Evolutionary conservation across 2,329 filamentous ascomycete genomes (phyloP).

Genomic region (Lojkania enalia): DNA sequence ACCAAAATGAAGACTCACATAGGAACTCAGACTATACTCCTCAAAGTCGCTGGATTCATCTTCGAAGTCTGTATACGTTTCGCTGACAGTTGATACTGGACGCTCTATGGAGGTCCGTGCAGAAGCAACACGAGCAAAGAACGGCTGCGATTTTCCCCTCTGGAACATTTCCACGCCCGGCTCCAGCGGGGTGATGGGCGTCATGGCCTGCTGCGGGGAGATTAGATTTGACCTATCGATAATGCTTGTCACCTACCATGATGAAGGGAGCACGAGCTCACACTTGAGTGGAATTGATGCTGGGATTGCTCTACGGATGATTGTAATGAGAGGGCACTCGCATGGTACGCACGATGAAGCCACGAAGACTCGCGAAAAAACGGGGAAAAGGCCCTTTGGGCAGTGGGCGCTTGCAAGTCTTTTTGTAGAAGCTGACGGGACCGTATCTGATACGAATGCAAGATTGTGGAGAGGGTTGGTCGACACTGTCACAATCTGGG

Average conservation of each 20-base stretch:
- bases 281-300: conserved; percentile 16
- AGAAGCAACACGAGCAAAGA: conserved; percentile 56
- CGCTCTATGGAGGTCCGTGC: conserved; percentile 52
- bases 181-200: conserved; percentile 50
- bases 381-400: conserved; percentile 45
- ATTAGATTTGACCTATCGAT: conserved; percentile 26
- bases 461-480: conserved; percentile 37
- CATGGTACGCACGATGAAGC: conserved; percentile 38
- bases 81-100: conserved; percentile 72
- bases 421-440: conserved; percentile 48
- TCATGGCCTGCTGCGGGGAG: conserved; percentile 48
- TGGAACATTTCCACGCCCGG: conserved; percentile 54
- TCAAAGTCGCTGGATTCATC: conserved; percentile 54
- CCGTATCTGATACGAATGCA: conserved; percentile 20
- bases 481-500: conserved; percentile 32
- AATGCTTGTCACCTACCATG: conserved; percentile 37
- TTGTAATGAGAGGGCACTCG: conserved; percentile 24
- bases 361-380: conserved; percentile 39
- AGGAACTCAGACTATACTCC: conserved; percentile 62
- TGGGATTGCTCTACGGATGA: conserved; percentile 26
- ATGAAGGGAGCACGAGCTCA: conserved; percentile 31
- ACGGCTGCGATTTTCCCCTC: conserved; percentile 55
- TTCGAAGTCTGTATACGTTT: conserved; percentile 77
- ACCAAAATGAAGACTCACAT: conserved; percentile 57
- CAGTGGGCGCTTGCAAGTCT: conserved; percentile 46